A percentile compares a stretch with the other conserved stretches of the same genome.
These are phyloP conservation scores for Diplocarpon rosae DNA, from an alignment of 2,329 filamentous ascomycete genomes.

Conservation along the genomic window DNA sequence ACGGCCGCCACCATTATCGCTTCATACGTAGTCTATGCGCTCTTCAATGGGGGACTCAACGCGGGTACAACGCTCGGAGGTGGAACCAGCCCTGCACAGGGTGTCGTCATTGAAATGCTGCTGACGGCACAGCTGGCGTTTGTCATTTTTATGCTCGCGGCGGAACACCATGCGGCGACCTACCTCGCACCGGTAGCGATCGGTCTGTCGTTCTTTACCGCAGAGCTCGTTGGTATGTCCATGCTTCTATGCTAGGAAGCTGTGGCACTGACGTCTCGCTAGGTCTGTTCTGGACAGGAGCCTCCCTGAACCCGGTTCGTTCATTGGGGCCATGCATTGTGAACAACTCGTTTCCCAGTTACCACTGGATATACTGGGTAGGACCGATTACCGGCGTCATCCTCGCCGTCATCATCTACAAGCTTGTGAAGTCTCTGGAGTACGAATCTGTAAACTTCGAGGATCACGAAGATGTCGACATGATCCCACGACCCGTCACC, in stretches of 20 bases:
- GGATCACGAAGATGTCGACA: constrained; percentile 4
- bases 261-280: neutral
- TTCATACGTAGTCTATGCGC: constrained; percentile 31
- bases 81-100: constrained; percentile 33
- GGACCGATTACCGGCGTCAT: constrained; percentile 40
- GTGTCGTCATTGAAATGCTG: constrained; percentile 40
- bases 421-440: constrained; percentile 38
- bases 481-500: neutral
- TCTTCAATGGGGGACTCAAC: constrained; percentile 35
- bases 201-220: constrained; percentile 35
- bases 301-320: constrained; percentile 36
- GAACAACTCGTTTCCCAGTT: constrained; percentile 30
- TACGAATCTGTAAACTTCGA: constrained; percentile 40
- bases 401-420: constrained; percentile 40
- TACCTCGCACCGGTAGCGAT: constrained; percentile 39
- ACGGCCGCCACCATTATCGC: constrained; percentile 29
- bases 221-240: constrained; percentile 30
- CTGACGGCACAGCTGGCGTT: constrained; percentile 38
- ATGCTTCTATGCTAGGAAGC: neutral
- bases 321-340: constrained; percentile 37
- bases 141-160: constrained; percentile 41
- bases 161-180: constrained; percentile 37
- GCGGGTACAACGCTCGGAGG: constrained; percentile 32
- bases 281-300: constrained; percentile 39
- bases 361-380: constrained; percentile 42